Conservation (phyloP, 371 early-diverging fungal genomes). For the Blakeslea trispora region DNA sequence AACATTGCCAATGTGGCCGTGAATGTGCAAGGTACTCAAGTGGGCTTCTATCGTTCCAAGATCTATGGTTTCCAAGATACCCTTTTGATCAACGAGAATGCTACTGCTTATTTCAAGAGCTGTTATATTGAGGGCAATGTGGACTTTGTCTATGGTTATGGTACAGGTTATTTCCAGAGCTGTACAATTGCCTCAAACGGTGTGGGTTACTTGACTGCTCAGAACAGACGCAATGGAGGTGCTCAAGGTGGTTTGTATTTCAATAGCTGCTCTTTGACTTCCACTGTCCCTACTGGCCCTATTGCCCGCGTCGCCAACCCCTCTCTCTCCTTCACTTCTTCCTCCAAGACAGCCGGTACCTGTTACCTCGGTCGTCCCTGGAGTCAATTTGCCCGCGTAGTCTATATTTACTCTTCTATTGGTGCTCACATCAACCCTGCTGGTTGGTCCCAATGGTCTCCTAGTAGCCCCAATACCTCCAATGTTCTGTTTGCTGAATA, state of each 20-base stretch:
- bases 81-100: slow-evolving; percentile 26
- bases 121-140: slow-evolving; percentile 38
- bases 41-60: slow-evolving; percentile 22
- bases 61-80: slow-evolving; percentile 43
- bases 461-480: slow-evolving; percentile 5
- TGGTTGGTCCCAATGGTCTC: slow-evolving; percentile 28
- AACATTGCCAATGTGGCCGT: slow-evolving; percentile 21
- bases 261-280: too few relatives aligned
- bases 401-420: slow-evolving; percentile 23
- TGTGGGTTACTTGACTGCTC: too few relatives aligned
- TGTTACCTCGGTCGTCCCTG: slow-evolving; percentile 34
- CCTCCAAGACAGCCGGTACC: neutral
- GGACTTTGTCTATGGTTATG: slow-evolving; percentile 36
- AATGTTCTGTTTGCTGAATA: slow-evolving; percentile 29
- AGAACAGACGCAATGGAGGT: too few relatives aligned
- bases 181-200: slow-evolving; percentile 7
- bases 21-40: slow-evolving; percentile 16
- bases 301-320: too few relatives aligned
- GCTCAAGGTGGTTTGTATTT: too few relatives aligned
- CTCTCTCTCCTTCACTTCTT: too few relatives aligned
- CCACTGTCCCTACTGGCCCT: too few relatives aligned
- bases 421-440: slow-evolving; percentile 21
- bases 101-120: slow-evolving; percentile 29
- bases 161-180: slow-evolving; percentile 16
- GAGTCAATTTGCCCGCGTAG: slow-evolving; percentile 30